Base-by-base conservation (phyloP, 352 stramenopile species). In the Phytophthora tubulina region DNA sequence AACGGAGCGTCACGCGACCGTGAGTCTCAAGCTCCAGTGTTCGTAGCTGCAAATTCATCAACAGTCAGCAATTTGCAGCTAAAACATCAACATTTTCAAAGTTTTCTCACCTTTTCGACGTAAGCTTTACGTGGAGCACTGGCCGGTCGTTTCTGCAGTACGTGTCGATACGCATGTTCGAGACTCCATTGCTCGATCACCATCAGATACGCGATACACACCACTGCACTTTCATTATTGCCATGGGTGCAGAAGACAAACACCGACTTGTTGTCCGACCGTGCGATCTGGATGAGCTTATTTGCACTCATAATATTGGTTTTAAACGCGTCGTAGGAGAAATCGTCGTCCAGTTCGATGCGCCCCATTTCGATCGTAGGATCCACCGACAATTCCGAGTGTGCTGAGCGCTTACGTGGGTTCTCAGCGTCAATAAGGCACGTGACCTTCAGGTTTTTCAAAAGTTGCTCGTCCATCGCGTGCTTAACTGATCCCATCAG, bases 181-280 rank as follows among this genome's bases (percentile, higher is more conserved):
- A 92, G 73, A 52, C 73, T 84, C 85, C 82, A 92, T 39, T 80
- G 65, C 66, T 89, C 72, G 11, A 78, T 67, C 0, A 92, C 52
- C 80, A 92, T 85, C 15, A 92, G 70, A 41, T 83, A 91, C 49
- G 82, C 76, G 42, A 92, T 89, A 61, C 85, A 92, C 14, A 90
- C 80, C 6, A 92, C 83, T 14, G 77, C 81, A 42, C 85, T 85
- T 63, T 92, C 85, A 65, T 92, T 92, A 56, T 84, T 91, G 49
- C 85, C 85, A 33, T 91, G 80, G 14, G 85, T 92, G 62, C 85
- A 92, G 55, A 85, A 90, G n/a, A 92, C 78, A 41, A 92, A 86
- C 0, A 91, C 78, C 11, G 78, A 90, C 58, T 83, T 83, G 31
- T 75, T 71, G 32, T 83, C 68, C 7, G 75, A 63, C 0, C 67